Evolutionary conservation across 257 asterid species (phyloP), one percentile per base, ranked within the genome.

Genomic region (Lantana camara): DNA sequence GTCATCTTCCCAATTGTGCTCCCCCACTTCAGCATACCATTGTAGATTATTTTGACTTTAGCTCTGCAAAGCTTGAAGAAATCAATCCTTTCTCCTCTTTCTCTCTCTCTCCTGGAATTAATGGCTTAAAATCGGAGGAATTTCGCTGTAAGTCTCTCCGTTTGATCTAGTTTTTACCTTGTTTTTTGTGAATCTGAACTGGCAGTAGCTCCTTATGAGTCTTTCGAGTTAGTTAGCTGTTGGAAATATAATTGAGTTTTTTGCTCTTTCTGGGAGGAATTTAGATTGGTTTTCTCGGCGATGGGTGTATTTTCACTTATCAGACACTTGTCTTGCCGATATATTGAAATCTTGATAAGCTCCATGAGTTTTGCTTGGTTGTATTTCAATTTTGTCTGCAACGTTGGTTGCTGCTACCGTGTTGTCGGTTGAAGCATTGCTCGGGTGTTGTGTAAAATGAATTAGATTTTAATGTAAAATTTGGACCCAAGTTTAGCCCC

Each of bases 1-100:
- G 80, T 64, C 77, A 72, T 73, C 61, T 72, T 22, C 21, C 8
- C 12, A 53, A 46, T 51, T 74, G 67, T 63, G 77, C 80, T 52
- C 74, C 63, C 66, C 74, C 72, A 60, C 76, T 75, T 69, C 42
- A 46, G 68, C 41, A 47, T 38, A 42, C 65, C 22, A 41, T 3
- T 21, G 48, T 37, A 20, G 76, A 64, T 70, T 50, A 71, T 9
- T 23, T 78, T 81, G 84, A 78, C 87, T 80, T 70, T 68, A 16
- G 30, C 62, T 75, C 70, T 53, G 45, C 55, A 54, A 8, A 27
- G 46, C 61, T 30, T 20, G 11, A 60, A 41, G 19, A 12, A 64
- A 40, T 58, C 48, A 47, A 37, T 67, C 20, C 65, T n/a, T n/a
- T n/a, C n/a, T n/a, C n/a, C n/a, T n/a, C n/a, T n/a, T n/a, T 54